Conservation (phyloP, 2,329 filamentous ascomycete species). For the Ceratocystis alfenasii region DNA sequence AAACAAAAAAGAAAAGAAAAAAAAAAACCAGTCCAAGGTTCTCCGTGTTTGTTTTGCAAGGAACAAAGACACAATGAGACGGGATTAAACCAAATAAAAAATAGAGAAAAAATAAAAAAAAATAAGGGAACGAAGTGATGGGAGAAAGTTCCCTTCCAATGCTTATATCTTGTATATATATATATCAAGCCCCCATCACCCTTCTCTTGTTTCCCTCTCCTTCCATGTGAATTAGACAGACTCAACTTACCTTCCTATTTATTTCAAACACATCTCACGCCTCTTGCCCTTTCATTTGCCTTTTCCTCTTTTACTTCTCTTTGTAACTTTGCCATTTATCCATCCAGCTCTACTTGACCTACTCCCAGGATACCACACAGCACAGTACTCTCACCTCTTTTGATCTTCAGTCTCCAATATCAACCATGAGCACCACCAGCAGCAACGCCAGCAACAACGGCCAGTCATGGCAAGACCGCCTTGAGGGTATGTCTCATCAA, state of each 20-base stretch:
- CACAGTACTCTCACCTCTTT: not conserved
- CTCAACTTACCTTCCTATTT: not conserved
- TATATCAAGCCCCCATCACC: slow-evolving; percentile 1
- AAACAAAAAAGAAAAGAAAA: not conserved
- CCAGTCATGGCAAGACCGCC: slow-evolving; percentile 43
- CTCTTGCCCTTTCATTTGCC: not conserved
- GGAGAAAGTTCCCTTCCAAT: not conserved
- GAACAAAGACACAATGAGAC: slow-evolving; percentile 11
- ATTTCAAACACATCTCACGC: not conserved
- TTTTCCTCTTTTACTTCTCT: not conserved
- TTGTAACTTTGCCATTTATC: not conserved
- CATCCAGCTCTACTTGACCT: not conserved
- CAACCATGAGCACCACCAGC: slow-evolving; percentile 24
- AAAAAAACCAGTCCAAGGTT: not conserved
- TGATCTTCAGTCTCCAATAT: not conserved
- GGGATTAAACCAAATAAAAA: not conserved
- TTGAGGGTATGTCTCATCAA: slow-evolving; percentile 36
- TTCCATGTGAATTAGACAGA: slow-evolving; percentile 10
- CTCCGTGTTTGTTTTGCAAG: slow-evolving; percentile 9
- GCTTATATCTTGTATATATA: slow-evolving; percentile 11
- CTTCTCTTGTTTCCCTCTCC: not conserved
- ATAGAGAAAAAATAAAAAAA: not conserved
- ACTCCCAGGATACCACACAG: not conserved
- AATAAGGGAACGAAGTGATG: not conserved
- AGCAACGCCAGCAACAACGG: slow-evolving; percentile 23